phyloP scores from a whole-genome alignment of 352 stramenopile species.

The Thraustochytrium sp. region DNA sequence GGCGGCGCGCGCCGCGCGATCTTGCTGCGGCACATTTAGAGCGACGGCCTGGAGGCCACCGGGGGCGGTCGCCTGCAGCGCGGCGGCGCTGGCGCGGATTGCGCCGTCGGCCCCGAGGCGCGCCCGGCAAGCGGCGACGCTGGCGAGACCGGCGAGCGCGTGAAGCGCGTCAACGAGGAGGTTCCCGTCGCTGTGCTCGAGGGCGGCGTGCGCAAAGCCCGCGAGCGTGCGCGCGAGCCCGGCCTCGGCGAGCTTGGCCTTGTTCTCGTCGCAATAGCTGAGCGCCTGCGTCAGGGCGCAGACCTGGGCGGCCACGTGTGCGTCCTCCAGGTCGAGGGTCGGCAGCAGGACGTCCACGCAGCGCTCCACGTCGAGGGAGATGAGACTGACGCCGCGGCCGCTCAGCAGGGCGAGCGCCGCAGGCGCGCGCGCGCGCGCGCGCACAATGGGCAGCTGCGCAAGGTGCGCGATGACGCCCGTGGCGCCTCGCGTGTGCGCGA shows the following conservation, averaged over 20 bases:
- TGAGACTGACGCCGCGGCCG: neutral
- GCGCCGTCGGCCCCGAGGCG: neutral
- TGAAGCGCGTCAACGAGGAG: neutral
- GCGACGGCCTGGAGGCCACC: no score
- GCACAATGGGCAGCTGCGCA: neutral
- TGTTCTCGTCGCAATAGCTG: slow-evolving; percentile 17
- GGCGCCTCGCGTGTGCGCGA: neutral
- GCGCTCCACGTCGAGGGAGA: neutral
- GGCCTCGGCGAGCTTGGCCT: neutral
- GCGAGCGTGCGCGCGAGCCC: neutral
- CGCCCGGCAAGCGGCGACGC: neutral
- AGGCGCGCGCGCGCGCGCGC: neutral
- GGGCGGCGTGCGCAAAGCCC: neutral
- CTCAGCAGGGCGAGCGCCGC: neutral
- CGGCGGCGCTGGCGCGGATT: neutral
- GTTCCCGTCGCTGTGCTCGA: neutral
- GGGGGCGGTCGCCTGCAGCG: neutral
- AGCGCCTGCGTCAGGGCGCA: neutral
- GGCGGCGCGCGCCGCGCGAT: neutral
- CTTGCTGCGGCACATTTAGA: neutral
- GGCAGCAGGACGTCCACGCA: neutral
- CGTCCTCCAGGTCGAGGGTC: neutral
- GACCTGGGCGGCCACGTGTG: neutral
- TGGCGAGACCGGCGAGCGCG: neutral
- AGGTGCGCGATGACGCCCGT: neutral